Evolutionary conservation across 2,329 filamentous ascomycete genomes (phyloP), one percentile per base, ranked within the genome.

Genomic region (Pyrenophora tritici-repentis): DNA sequence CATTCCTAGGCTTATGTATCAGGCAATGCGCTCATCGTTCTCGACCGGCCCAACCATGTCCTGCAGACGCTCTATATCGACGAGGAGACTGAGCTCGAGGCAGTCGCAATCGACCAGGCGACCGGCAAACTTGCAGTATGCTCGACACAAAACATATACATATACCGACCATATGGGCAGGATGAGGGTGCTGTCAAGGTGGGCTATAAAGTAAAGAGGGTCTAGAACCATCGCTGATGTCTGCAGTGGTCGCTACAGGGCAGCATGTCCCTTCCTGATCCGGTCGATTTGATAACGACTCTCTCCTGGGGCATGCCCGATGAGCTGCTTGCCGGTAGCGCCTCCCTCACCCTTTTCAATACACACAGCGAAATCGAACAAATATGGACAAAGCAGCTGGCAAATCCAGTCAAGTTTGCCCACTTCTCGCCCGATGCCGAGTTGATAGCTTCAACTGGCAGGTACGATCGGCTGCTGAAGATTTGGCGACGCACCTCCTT

Each of bases 61-160:
- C 76, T 96, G 29, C 94, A 99, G 74, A 97, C 92, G 3, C 88
- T 96, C 61, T 96, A 96, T 76, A 86, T 94, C 67, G 89, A 95
- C 66, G 85, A 90, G 59, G 78, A 81, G 35, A 73, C 78, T 13
- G 80, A 85, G 18, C 80, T 97, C 22, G 83, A 91, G 58, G 88
- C 91, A 22, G 84, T 97, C 58, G 83, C 85, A 24, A 83, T 97
- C 56, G 90, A 97, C 67, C 88, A 95, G 69, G 77, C 80, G 14
- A 88, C 88, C 7, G 94, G 92, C 41, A 95, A 90, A 78, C 90
- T 97, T 72, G 90, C 91, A 34, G 85, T 86, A 16, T 89, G 87
- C 63, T 88, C 88, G 24, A 79, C 81, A 16, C 76, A 76, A 17
- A 79, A 83, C 56, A 83, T 93, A 38, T 88, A 90, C 65, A 78